These are phyloP conservation scores for Leucoagaricus sp. DNA, from an alignment of 1,284 basidiomycete genomes.

Conservation along the genomic window DNA sequence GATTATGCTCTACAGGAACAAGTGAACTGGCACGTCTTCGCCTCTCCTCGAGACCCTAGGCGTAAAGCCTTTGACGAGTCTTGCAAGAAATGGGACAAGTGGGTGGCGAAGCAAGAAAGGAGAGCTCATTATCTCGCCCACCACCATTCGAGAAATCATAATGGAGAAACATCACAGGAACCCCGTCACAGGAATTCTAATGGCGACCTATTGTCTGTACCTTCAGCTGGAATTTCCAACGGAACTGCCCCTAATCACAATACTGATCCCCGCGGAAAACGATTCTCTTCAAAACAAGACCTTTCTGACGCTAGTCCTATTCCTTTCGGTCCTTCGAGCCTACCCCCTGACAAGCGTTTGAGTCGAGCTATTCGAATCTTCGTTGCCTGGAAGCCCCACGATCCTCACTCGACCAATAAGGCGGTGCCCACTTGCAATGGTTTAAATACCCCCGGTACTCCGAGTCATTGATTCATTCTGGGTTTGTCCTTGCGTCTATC, in stretches of 20 bases:
- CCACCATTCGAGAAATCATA: conserved; percentile 9
- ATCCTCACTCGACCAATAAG: conserved; percentile 8
- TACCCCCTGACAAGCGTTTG: conserved; percentile 37
- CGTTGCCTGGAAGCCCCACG: conserved; percentile 53
- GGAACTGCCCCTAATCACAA: background rate
- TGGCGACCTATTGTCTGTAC: background rate
- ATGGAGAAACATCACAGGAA: background rate
- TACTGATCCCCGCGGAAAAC: background rate
- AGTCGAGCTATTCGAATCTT: conserved; percentile 58
- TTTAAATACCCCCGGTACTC: background rate
- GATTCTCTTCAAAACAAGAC: background rate
- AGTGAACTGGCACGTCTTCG: conserved; percentile 46
- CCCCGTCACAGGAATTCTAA: background rate
- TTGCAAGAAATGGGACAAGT: conserved; percentile 55
- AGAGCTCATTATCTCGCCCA: conserved; percentile 12
- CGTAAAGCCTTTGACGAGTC: conserved; percentile 56
- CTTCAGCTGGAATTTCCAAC: background rate
- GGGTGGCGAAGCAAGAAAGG: conserved; percentile 32
- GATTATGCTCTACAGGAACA: conserved; percentile 45
- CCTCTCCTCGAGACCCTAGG: conserved; percentile 41
- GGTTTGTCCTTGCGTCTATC: background rate
- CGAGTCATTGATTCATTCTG: background rate
- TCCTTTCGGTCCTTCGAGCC: conserved; percentile 9
- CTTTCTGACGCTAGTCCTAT: background rate
- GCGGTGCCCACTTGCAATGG: conserved; percentile 3